phyloP scores from a whole-genome alignment of 1,139 yeast species.

The Geotrichum macrosporum region DNA sequence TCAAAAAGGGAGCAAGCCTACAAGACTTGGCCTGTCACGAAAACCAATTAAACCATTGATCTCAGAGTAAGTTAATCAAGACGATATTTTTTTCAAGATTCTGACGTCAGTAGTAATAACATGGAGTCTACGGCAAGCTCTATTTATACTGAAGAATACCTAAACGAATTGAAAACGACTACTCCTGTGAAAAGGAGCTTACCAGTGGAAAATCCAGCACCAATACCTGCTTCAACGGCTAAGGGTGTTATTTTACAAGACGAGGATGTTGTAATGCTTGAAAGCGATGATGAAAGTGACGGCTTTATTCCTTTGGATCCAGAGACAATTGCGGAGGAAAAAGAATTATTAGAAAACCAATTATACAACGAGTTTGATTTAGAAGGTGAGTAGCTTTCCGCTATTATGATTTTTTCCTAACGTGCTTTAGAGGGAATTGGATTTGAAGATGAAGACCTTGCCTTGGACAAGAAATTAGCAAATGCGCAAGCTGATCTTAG shows the following conservation, averaged over 20 bases:
- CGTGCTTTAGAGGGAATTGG: slow-evolving; percentile 33
- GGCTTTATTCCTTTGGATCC: slow-evolving; percentile 22
- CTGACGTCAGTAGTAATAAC: background rate
- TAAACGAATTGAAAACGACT: slow-evolving; percentile 14
- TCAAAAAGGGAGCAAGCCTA: slow-evolving; percentile 1
- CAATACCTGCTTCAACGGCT: background rate
- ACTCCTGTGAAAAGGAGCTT: slow-evolving; percentile 3
- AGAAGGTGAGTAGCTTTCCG: slow-evolving; percentile 19
- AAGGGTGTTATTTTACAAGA: background rate
- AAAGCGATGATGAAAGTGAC: slow-evolving; percentile 8
- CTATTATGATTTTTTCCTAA: background rate
- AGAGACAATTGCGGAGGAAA: slow-evolving; percentile 32
- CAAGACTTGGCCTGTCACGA: slow-evolving; percentile 5
- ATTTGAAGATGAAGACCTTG: slow-evolving; percentile 39
- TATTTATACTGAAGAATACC: slow-evolving; percentile 14
- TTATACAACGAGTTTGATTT: slow-evolving; percentile 32
- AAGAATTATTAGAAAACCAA: slow-evolving; percentile 25
- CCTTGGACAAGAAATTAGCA: slow-evolving; percentile 34
- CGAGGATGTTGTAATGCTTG: slow-evolving; percentile 1
- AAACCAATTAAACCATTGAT: slow-evolving; percentile 2
- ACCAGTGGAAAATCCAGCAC: background rate
- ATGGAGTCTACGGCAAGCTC: background rate
- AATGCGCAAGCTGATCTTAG: slow-evolving; percentile 29
- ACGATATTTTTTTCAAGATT: background rate
- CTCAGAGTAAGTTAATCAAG: slow-evolving; percentile 2